Percentiles rank a stretch among this genome's conserved stretches.
phyloP scores from a whole-genome alignment of 2,329 filamentous ascomycete genomes.

The Fusarium chaquense region DNA sequence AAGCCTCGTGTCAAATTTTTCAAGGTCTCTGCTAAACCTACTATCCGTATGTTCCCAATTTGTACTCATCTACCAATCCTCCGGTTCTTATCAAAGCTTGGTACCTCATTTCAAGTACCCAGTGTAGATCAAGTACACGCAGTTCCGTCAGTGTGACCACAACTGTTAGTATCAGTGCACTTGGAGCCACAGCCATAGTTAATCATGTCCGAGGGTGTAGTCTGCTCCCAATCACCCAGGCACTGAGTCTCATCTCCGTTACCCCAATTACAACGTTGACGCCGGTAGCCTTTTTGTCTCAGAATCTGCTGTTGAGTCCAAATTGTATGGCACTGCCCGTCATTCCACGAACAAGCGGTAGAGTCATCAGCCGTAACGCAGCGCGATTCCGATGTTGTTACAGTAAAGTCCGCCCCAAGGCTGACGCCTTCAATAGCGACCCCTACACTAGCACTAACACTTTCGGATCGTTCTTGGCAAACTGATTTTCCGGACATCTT shows the following conservation, averaged over 20 bases:
- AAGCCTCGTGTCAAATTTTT: background rate
- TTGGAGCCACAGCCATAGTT: slow-evolving; percentile 12
- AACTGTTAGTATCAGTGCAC: slow-evolving; percentile 4
- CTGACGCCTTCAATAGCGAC: background rate
- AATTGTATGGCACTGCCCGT: background rate
- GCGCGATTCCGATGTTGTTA: background rate
- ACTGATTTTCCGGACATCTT: slow-evolving; percentile 1
- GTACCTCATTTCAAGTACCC: rapidly evolving
- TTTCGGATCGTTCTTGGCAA: background rate
- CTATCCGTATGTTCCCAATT: background rate
- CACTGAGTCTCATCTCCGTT: slow-evolving; percentile 13
- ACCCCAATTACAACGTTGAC: slow-evolving; percentile 8
- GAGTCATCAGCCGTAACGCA: slow-evolving; percentile 1
- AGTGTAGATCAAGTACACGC: background rate
- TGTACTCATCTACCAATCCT: background rate
- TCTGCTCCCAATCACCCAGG: slow-evolving; percentile 20
- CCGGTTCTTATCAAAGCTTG: rapidly evolving
- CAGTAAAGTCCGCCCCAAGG: background rate
- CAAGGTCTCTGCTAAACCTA: background rate
- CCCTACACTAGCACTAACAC: slow-evolving; percentile 1
- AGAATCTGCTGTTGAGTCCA: slow-evolving; percentile 18
- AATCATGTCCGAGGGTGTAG: slow-evolving; percentile 5
- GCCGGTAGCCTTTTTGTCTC: slow-evolving; percentile 8
- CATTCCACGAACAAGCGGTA: slow-evolving; percentile 3
- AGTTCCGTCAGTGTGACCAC: slow-evolving; percentile 4